phyloP scores from a whole-genome alignment of 1,139 yeast species.

The Protomyces lactucae-debilis region DNA sequence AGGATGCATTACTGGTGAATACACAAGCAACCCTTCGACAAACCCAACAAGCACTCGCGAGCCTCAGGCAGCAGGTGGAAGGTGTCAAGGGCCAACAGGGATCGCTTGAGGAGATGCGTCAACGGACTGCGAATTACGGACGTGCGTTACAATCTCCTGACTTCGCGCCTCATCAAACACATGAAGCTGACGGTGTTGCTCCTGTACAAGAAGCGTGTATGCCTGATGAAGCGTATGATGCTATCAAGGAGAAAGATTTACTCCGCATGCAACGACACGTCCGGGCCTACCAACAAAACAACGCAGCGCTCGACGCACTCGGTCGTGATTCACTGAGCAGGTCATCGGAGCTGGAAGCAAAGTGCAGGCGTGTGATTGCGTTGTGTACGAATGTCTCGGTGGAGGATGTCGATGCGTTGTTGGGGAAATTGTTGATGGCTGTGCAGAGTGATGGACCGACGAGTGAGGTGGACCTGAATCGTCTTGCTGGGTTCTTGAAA shows the following conservation, averaged over 20 bases:
- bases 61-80: conserved; percentile 46
- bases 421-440: conserved; percentile 82
- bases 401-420: conserved; percentile 69
- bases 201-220: conserved; percentile 16
- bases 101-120: conserved; percentile 55
- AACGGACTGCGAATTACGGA: conserved; percentile 50
- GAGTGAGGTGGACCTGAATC: conserved; percentile 53
- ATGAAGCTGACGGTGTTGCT: conserved; percentile 18
- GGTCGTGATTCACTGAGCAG: conserved; percentile 49
- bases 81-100: conserved; percentile 46
- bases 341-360: conserved; percentile 65
- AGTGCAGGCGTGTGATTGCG: conserved; percentile 83
- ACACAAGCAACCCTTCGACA: conserved; percentile 49
- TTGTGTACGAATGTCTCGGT: conserved; percentile 83
- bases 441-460: conserved; percentile 68
- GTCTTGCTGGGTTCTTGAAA: conserved; percentile 46
- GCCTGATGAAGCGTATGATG: conserved; percentile 55
- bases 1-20: conserved; percentile 46
- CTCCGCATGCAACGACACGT: conserved; percentile 61
- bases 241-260: not conserved
- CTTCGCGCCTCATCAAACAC: not conserved
- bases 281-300: conserved; percentile 68
- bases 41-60: conserved; percentile 47
- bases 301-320: conserved; percentile 50
- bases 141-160: conserved; percentile 32